Conservation (phyloP, 129 eudicot species). For the Arctium lappa region DNA sequence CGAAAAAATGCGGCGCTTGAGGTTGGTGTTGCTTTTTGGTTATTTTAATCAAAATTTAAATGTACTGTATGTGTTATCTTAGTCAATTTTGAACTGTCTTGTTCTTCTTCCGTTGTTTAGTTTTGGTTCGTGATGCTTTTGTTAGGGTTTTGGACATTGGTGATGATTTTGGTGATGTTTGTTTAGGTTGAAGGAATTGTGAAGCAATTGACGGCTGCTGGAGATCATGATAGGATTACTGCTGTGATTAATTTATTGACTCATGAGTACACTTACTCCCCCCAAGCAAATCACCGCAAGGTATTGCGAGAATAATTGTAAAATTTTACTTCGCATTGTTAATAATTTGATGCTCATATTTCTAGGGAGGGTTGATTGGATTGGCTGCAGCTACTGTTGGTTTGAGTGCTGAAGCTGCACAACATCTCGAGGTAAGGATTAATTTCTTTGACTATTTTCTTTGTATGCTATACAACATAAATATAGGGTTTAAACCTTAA, state of each 20-base stretch:
- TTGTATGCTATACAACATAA: neutral
- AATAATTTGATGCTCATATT: slow-evolving; percentile 6
- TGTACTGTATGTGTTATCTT: slow-evolving; percentile 7
- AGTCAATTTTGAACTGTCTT: slow-evolving; percentile 17
- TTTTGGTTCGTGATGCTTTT: neutral
- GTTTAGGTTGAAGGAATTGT: slow-evolving; percentile 94
- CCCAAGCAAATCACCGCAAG: slow-evolving; percentile 92
- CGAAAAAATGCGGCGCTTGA: slow-evolving; percentile 92
- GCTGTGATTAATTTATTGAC: slow-evolving; percentile 75
- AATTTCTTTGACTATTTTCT: neutral
- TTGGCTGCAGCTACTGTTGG: slow-evolving; percentile 97
- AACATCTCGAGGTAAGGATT: slow-evolving; percentile 81
- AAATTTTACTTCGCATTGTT: slow-evolving; percentile 14
- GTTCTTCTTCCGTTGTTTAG: neutral
- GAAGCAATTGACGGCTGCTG: slow-evolving; percentile 66
- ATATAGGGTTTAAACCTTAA: neutral
- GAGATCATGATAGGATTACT: slow-evolving; percentile 82
- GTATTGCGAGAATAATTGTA: slow-evolving; percentile 25
- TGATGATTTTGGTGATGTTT: slow-evolving; percentile 23
- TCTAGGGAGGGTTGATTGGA: slow-evolving; percentile 94
- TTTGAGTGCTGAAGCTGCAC: slow-evolving; percentile 84
- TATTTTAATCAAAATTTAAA: slow-evolving; percentile 4
- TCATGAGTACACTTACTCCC: slow-evolving; percentile 71
- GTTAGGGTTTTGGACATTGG: slow-evolving; percentile 17
- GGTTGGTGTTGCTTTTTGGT: slow-evolving; percentile 36